Conservation (phyloP, 2,329 filamentous ascomycete species). For the Ciborinia camelliae region DNA sequence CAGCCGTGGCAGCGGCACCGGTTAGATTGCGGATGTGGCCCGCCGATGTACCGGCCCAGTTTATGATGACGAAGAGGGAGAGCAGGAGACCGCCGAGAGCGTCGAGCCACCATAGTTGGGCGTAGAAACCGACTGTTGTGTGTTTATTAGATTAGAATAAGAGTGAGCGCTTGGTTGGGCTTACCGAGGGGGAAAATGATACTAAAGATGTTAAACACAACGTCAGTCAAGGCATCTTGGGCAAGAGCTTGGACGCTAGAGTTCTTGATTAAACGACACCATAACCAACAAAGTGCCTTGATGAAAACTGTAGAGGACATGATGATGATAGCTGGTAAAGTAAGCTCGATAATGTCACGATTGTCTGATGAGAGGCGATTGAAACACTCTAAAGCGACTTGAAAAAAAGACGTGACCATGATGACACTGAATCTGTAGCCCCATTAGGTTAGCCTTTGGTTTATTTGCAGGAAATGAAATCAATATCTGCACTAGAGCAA, state of each 20-base stretch:
- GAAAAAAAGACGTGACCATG: conserved; percentile 61
- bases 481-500: neutral
- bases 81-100: conserved; percentile 57
- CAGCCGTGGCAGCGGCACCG: conserved; percentile 52
- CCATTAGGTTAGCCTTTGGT: neutral
- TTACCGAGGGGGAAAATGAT: conserved; percentile 55
- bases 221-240: conserved; percentile 62
- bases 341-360: conserved; percentile 48
- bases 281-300: conserved; percentile 59
- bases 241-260: conserved; percentile 62
- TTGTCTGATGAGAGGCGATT: conserved; percentile 51
- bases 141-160: conserved; percentile 1
- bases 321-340: conserved; percentile 52
- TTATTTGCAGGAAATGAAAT: neutral
- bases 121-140: conserved; percentile 51
- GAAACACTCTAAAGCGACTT: conserved; percentile 60
- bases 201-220: conserved; percentile 62
- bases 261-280: conserved; percentile 57
- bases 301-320: conserved; percentile 56
- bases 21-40: conserved; percentile 57
- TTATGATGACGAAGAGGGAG: conserved; percentile 65
- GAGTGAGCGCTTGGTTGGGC: neutral
- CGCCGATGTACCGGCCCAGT: conserved; percentile 62
- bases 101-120: conserved; percentile 65
- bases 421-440: conserved; percentile 50